These are phyloP conservation scores for Triticum aestivum DNA, from an alignment of 176 grass and related monocot genomes.

Conservation along the genomic window IWGSC_CS_RefSeq_v2.1 NC_057802.1:431099142-431099641, in stretches of 20 bases:
- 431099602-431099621: conserved; percentile 60
- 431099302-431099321: conserved; percentile 46
- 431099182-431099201: conserved; percentile 60
- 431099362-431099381: conserved; percentile 68
- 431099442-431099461: conserved; percentile 32
- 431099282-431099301: conserved; percentile 63
- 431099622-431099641: conserved; percentile 56
- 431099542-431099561: conserved; percentile 43
- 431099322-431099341: conserved; percentile 31
- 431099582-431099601: conserved; percentile 57
- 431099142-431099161: conserved; percentile 44
- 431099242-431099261: conserved; percentile 46
- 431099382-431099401: conserved; percentile 65
- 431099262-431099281: conserved; percentile 34
- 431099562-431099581: conserved; percentile 30
- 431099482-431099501: conserved; percentile 44
- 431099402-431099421: neutral
- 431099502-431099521: conserved; percentile 23
- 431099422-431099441: conserved; percentile 54
- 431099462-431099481: neutral
- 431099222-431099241: conserved; percentile 60
- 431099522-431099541: conserved; percentile 42
- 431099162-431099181: conserved; percentile 62
- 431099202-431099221: conserved; percentile 26
- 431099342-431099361: conserved; percentile 72